These are phyloP conservation scores for Quercus suber DNA, from an alignment of 306 rosid species.

Conservation along the genomic window DNA sequence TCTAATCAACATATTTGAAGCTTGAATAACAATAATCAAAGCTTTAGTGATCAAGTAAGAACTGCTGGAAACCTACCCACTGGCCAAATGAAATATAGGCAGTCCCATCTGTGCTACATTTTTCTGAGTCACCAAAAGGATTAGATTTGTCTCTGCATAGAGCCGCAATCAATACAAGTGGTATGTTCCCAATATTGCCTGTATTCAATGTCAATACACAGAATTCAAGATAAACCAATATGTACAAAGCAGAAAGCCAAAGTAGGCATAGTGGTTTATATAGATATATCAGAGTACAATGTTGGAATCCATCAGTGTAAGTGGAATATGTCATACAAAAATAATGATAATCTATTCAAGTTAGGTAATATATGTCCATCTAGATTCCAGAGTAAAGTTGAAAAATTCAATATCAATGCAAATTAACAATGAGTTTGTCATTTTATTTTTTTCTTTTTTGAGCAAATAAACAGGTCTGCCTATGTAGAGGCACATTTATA, in stretches of 20 bases:
- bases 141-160: slow-evolving; percentile 75
- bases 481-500: no score
- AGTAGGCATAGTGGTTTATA: neutral
- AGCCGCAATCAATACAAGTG: slow-evolving; percentile 90
- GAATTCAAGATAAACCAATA: slow-evolving; percentile 13
- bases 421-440: no score
- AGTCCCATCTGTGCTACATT: slow-evolving; percentile 84
- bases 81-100: slow-evolving; percentile 98
- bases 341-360: neutral
- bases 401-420: no score
- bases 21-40: neutral
- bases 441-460: no score
- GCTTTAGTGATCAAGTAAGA: slow-evolving; percentile 15
- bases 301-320: neutral
- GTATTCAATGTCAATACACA: slow-evolving; percentile 19
- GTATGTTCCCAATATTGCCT: slow-evolving; percentile 99
- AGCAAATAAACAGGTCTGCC: no score
- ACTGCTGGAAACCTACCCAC: slow-evolving; percentile 69
- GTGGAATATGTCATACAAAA: neutral
- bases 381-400: neutral
- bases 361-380: neutral
- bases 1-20: neutral
- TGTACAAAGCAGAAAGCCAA: slow-evolving; percentile 5
- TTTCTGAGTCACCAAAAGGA: slow-evolving; percentile 75
- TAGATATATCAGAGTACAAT: neutral